A percentile compares a stretch with the other conserved stretches of the same genome.
phyloP scores from a whole-genome alignment of 2,329 filamentous ascomycete species.

The Calonectria hongkongensis region DNA sequence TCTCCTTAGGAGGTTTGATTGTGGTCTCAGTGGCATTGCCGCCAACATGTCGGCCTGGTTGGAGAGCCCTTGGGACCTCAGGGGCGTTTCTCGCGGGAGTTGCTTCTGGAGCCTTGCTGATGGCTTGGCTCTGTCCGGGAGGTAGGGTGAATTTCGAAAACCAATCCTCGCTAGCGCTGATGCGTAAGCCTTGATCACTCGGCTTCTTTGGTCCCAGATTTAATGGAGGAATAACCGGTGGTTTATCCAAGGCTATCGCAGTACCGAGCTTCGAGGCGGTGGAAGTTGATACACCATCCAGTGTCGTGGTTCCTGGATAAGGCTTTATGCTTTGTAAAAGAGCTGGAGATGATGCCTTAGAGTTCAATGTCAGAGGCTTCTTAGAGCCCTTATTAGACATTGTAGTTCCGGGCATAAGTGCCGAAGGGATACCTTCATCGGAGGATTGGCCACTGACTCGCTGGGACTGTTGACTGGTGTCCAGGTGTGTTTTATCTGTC shows the following conservation, averaged over 20 bases:
- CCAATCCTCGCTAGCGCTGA: not conserved
- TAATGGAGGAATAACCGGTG: not conserved
- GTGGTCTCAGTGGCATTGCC: not conserved
- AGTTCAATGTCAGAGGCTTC: not conserved
- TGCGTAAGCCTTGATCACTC: too few species aligned
- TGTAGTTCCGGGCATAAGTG: not conserved
- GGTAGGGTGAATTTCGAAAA: slow-evolving; percentile 13
- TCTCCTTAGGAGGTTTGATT: not conserved
- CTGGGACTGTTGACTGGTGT: not conserved
- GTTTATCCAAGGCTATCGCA: not conserved
- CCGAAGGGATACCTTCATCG: not conserved
- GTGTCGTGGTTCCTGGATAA: not conserved
- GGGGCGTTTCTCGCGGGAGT: not conserved
- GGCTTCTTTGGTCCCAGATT: not conserved
- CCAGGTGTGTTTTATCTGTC: not conserved
- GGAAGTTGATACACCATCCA: not conserved
- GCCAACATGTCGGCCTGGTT: not conserved
- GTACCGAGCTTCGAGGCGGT: not conserved
- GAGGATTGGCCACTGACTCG: not conserved
- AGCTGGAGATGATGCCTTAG: not conserved
- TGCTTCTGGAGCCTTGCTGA: not conserved
- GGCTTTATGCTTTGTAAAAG: not conserved
- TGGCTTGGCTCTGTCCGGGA: not conserved
- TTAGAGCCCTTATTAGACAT: not conserved
- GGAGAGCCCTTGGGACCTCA: not conserved